Base-by-base conservation (phyloP, 257 asterid genomes). In the Pogostemon cablin region DNA sequence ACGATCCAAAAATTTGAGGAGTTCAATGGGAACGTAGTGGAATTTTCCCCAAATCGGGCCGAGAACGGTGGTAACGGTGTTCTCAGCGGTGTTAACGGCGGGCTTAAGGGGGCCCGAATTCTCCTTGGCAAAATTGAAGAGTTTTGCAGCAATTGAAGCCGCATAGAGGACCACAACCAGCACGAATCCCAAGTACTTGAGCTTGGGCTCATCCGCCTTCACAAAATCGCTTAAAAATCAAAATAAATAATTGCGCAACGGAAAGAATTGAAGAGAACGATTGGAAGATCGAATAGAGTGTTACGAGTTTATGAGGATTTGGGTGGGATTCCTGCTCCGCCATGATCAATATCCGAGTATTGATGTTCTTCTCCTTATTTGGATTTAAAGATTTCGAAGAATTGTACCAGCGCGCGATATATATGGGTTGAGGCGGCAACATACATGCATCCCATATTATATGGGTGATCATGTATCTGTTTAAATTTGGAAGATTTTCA, bases 121-220 rank as follows among this genome's bases (percentile, higher is more conserved):
- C 60, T 44, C 67, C 72, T 73, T 73, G 77, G 65, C 72, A n/a
- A 34, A 38, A 17, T 40, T 20, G 77, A 64, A 73, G 10, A 73
- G 7, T 47, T 20, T 73, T 17, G 77, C 60, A 44, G 37, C 7
- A 8, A 73, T 0, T 60, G 44, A 35, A 43, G 55, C 43, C 72
- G 57, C 71, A 7, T 73, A 59, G 1, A 65, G 72, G 72, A 61
- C 5, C 58, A 48, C 43, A 39, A 65, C 41, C 61, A 65, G 6
- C 52, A 73, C 77, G 77, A 73, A 73, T 55, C 47, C 77, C 60
- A 73, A 44, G 72, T 73, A 56, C 67, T 64, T 65, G 60, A 73
- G 72, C 53, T 12, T 15, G 67, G 50, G 72, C 60, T 64, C 67
- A 9, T 64, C 72, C 56, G 70, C 70, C 76, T 73, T 35, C 59